Conservation (phyloP, 176 grass and related monocot species). For the Aechmea fasciata region DNA sequence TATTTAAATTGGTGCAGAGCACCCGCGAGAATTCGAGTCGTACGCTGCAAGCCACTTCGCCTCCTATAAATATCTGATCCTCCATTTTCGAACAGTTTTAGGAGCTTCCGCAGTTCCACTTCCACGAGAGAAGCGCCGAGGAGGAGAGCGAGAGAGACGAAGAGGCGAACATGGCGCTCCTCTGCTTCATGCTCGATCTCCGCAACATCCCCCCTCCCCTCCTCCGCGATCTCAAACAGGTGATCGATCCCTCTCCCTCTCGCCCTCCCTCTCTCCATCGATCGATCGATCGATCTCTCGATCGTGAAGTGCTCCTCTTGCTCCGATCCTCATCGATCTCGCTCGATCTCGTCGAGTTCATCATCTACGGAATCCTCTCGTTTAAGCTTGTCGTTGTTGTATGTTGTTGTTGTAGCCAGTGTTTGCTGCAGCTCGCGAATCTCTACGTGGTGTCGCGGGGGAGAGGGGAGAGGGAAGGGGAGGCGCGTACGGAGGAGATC, state of each 20-base stretch:
- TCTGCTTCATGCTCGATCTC: constrained; percentile 92
- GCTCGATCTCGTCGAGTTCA: background rate
- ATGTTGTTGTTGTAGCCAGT: constrained; percentile 26
- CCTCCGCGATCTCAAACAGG: constrained; percentile 75
- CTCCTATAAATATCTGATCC: too few relatives aligned
- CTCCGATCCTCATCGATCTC: background rate
- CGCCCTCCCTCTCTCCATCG: background rate
- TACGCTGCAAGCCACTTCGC: background rate
- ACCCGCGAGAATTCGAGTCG: background rate
- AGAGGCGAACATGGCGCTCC: constrained; percentile 45
- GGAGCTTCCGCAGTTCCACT: background rate
- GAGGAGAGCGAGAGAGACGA: background rate
- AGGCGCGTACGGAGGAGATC: constrained; percentile 4
- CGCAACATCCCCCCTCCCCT: constrained; percentile 56
- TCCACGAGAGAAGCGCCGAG: background rate
- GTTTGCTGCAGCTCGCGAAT: constrained; percentile 74
- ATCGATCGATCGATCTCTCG: background rate
- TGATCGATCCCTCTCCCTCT: background rate
- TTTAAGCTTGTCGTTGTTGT: constrained; percentile 3
- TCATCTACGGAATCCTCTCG: background rate
- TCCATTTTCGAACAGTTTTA: background rate
- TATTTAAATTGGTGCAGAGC: background rate
- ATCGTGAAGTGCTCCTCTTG: background rate
- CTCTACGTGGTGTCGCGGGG: constrained; percentile 48
- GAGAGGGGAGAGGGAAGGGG: background rate